Evolutionary conservation across 257 asterid genomes (phyloP).

Genomic region (Primulina tabacum): DNA sequence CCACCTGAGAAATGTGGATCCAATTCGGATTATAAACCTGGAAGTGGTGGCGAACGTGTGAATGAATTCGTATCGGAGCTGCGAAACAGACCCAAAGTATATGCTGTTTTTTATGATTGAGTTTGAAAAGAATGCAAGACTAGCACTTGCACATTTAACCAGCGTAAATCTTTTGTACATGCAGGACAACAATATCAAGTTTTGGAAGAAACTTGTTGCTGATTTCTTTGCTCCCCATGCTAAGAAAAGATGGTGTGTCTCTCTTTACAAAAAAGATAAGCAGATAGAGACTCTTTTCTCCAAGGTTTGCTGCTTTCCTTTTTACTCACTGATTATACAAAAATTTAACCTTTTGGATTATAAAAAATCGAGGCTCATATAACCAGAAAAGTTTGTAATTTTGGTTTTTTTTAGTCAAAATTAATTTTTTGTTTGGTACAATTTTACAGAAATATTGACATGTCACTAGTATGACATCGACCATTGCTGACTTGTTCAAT

Average conservation of each 20-base stretch:
- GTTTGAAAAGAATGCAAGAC: too few species aligned
- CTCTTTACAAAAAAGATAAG: slow-evolving; percentile 19
- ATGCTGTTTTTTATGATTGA: neutral
- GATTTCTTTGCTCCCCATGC: slow-evolving; percentile 37
- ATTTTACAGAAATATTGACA: too few species aligned
- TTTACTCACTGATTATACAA: neutral
- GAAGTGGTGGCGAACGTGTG: slow-evolving; percentile 26
- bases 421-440: too few species aligned
- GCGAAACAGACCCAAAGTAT: slow-evolving; percentile 30
- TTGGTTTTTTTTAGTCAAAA: too few species aligned
- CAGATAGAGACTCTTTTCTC: slow-evolving; percentile 11
- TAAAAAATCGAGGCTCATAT: too few species aligned
- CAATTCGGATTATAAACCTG: slow-evolving; percentile 17
- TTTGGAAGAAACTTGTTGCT: slow-evolving; percentile 31
- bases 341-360: neutral
- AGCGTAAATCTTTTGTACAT: neutral
- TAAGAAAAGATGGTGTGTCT: slow-evolving; percentile 31
- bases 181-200: slow-evolving; percentile 35
- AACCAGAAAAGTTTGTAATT: too few species aligned
- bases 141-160: too few species aligned
- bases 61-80: slow-evolving; percentile 22
- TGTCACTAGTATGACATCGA: too few species aligned
- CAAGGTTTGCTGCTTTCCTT: slow-evolving; percentile 25
- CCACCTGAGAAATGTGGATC: neutral
- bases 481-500: too few species aligned